Percentiles rank a stretch among this genome's conserved stretches.
Conservation (phyloP, 108 stramenopile species). For the Nitzschia sp. region DNA sequence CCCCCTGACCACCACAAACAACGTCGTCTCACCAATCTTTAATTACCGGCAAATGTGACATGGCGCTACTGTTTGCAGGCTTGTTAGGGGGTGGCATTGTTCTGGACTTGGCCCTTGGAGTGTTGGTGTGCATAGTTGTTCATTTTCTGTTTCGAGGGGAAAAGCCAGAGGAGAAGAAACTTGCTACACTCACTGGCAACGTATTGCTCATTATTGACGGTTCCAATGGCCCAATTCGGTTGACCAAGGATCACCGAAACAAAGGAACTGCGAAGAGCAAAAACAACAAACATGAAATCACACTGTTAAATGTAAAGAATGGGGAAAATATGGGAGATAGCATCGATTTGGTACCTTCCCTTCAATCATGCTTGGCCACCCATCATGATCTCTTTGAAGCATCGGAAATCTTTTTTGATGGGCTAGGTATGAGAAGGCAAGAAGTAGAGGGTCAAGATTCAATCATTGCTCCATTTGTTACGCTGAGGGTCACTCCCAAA, state of each 20-base stretch:
- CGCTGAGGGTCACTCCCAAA: constrained; percentile 22
- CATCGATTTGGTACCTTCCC: constrained; percentile 4
- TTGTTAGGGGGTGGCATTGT: too few species aligned
- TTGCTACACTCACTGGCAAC: neutral
- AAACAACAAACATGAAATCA: neutral
- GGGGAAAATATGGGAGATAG: constrained; percentile 22
- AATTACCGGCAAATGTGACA: too few species aligned
- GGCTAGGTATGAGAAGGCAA: constrained; percentile 9
- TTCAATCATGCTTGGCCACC: neutral
- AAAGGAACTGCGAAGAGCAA: neutral
- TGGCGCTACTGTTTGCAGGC: too few species aligned
- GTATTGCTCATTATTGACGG: constrained; percentile 36
- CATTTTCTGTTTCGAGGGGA: too few species aligned
- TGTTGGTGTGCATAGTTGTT: too few species aligned
- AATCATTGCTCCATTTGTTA: neutral
- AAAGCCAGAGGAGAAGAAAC: too few species aligned
- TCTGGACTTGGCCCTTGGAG: too few species aligned
- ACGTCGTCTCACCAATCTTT: too few species aligned
- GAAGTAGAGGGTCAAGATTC: neutral
- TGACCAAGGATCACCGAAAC: constrained; percentile 2
- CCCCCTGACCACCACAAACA: too few species aligned
- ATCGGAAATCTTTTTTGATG: constrained; percentile 25
- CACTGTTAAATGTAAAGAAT: constrained; percentile 22
- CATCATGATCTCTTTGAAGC: neutral
- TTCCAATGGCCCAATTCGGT: constrained; percentile 43